These are phyloP conservation scores for Backusella mclennaniae DNA, from an alignment of 192 early-diverging fungal species.

Conservation along the genomic window DNA sequence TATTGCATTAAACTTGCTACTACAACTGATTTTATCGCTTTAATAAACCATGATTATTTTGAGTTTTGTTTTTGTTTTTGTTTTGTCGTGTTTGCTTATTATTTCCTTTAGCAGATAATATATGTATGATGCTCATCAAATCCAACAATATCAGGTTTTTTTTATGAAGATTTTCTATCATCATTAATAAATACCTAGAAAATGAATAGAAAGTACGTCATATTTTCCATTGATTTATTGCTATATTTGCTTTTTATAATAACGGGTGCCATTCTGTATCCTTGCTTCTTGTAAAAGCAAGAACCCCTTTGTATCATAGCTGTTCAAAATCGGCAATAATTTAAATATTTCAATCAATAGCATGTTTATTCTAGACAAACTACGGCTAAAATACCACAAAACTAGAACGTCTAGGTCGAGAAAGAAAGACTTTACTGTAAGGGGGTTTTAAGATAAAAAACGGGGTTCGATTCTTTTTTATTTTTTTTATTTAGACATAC, in stretches of 20 bases:
- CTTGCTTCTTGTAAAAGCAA: neutral
- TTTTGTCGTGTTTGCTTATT: too few species aligned
- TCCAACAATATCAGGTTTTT: too few species aligned
- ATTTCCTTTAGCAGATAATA: too few species aligned
- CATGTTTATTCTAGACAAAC: neutral
- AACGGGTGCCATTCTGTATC: too few species aligned
- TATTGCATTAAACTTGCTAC: neutral
- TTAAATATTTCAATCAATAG: conserved; percentile 1
- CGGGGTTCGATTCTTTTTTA: neutral
- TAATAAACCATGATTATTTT: too few species aligned
- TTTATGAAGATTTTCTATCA: too few species aligned
- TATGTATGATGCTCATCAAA: too few species aligned
- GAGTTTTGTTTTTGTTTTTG: too few species aligned
- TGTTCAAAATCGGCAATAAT: neutral
- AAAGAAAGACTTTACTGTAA: neutral
- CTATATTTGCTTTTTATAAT: too few species aligned
- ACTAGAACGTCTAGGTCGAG: neutral
- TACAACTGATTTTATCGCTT: neutral
- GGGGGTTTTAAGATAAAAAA: neutral
- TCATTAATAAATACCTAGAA: too few species aligned
- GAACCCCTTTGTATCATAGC: neutral
- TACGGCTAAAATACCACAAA: neutral
- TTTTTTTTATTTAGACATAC: neutral
- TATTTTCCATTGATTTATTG: too few species aligned
- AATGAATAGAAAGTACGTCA: too few species aligned